A percentile compares a stretch with the other conserved stretches of the same genome.
Evolutionary conservation across 768 basidiomycete genomes (phyloP).

Genomic region (Agrocybe chaxingu): DNA sequence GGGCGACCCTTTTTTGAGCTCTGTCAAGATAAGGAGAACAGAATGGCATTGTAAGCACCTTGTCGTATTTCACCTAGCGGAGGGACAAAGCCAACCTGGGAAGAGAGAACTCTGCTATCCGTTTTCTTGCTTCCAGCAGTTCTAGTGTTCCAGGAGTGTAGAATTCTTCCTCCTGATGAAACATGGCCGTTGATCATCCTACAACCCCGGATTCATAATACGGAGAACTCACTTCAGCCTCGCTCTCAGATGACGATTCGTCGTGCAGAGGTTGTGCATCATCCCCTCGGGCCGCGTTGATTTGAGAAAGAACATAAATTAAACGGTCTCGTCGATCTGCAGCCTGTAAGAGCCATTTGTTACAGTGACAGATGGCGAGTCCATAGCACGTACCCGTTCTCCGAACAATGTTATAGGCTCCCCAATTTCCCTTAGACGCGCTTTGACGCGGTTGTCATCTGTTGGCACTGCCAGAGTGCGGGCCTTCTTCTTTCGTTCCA

Average conservation of each 20-base stretch:
- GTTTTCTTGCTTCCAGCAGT: conserved; percentile 79
- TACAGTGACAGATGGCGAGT: conserved; percentile 2
- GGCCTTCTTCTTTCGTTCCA: conserved; percentile 97
- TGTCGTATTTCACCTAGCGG: conserved; percentile 46
- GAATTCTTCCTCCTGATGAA: conserved; percentile 83
- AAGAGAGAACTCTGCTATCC: conserved; percentile 90
- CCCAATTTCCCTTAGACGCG: conserved; percentile 85
- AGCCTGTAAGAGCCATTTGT: conserved; percentile 49
- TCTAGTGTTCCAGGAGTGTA: conserved; percentile 90
- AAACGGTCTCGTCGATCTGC: conserved; percentile 95
- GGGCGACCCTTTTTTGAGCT: conserved; percentile 91
- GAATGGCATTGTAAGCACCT: conserved; percentile 74
- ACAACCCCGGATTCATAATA: no score
- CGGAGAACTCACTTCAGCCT: conserved; percentile 61
- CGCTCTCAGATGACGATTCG: conserved; percentile 66
- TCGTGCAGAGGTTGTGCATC: conserved; percentile 68
- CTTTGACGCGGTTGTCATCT: conserved; percentile 91
- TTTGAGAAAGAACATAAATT: conserved; percentile 92
- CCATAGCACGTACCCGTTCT: conserved; percentile 74
- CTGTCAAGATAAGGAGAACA: conserved; percentile 52
- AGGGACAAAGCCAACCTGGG: conserved; percentile 82
- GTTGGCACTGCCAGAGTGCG: conserved; percentile 94
- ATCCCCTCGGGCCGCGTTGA: conserved; percentile 83
- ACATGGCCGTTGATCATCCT: no score
- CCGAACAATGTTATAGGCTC: conserved; percentile 98